Evolutionary conservation across 805 yeast species (phyloP), one percentile per base, ranked within the genome.

Genomic region (Lipomyces oligophaga): DNA sequence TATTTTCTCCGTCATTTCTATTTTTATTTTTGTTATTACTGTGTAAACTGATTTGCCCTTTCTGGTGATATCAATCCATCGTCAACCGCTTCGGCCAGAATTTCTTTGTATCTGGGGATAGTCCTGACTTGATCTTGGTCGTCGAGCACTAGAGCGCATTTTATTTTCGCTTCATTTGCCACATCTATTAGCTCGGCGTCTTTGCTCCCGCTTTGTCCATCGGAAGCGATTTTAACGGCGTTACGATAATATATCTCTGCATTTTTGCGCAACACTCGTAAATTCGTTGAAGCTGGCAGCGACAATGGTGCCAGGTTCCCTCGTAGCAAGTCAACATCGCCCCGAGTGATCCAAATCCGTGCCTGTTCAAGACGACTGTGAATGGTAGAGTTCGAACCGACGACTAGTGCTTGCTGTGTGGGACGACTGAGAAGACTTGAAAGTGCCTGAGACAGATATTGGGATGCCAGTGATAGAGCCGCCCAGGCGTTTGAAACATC

Each of bases 311-410:
- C 44, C 27, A 60, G 52, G 15, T 43, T 38, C 3, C 58, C 20
- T 31, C 63, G 56, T 35, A 55, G 34, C 44, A 54, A 40, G 18
- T 60, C 63, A 10, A 56, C 43, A 38, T 61, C 65, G 10, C 61
- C 65, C 2, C 56, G 47, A 15, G 49, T 50, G 5, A 47, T 46
- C 60, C 59, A 57, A 10, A 55, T 41, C 33, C 46, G 40, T 16
- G 47, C 37, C 24, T 49, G 43, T 26, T 43, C 28, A 6, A 50
- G 31, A 27, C 40, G 37, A 15, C 45, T 28, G 5, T 41, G 31
- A 10, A 30, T 25, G 4, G 45, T 38, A 25, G 34, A 26, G 15
- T 41, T 30, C 21, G 49, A 44, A 20, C 54, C 49, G 15, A 50
- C 52, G 2, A 31, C 19, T 11, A 38, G n/a, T n/a, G 43, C 34